Evolutionary conservation across 169 alveolate genomes (phyloP).

Genomic region (Cryptosporidium parvum): DNA sequence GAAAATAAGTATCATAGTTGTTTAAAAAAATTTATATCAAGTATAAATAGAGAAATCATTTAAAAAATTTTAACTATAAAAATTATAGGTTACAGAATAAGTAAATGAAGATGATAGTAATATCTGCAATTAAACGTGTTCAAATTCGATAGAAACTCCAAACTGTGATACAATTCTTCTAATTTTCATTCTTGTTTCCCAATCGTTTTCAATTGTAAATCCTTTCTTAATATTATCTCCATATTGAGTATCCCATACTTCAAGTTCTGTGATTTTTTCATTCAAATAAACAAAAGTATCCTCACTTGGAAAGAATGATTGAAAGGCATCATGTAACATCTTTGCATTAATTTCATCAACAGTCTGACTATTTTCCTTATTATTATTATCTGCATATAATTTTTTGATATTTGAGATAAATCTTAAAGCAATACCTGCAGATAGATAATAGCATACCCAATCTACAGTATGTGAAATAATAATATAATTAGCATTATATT

Average conservation of each 20-base stretch:
- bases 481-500: constrained; percentile 47
- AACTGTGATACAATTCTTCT: constrained; percentile 54
- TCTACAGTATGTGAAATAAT: constrained; percentile 55
- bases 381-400: background rate
- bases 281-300: constrained; percentile 35
- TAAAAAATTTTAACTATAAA: background rate
- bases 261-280: constrained; percentile 54
- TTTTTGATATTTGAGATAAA: constrained; percentile 1
- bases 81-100: background rate
- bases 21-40: too few species aligned
- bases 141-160: constrained; percentile 44
- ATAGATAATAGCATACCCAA: constrained; percentile 63
- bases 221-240: constrained; percentile 53
- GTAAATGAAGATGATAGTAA: background rate
- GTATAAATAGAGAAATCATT: too few species aligned
- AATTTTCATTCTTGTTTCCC: constrained; percentile 74
- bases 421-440: constrained; percentile 68
- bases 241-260: constrained; percentile 69
- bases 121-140: constrained; percentile 3
- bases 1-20: too few species aligned
- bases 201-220: constrained; percentile 52
- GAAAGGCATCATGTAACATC: constrained; percentile 8
- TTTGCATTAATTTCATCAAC: constrained; percentile 11
- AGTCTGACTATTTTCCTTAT: background rate
- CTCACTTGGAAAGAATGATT: constrained; percentile 46